phyloP scores from a whole-genome alignment of 441 rosid species.

The Eugenia klotzschiana region DNA sequence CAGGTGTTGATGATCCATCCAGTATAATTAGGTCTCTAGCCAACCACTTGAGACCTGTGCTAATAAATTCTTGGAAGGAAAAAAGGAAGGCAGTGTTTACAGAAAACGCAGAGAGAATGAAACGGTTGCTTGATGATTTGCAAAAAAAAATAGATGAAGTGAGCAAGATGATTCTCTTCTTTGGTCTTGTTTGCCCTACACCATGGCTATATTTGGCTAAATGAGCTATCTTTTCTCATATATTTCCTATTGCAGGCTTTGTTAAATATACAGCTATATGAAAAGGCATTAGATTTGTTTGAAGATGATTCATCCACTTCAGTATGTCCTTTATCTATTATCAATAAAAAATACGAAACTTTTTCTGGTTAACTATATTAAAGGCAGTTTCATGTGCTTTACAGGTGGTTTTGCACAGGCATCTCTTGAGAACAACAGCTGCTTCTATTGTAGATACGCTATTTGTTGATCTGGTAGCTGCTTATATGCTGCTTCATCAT shows the following conservation, averaged over 20 bases:
- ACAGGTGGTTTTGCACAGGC: conserved; percentile 82
- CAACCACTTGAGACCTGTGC: conserved; percentile 69
- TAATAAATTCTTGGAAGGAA: conserved; percentile 59
- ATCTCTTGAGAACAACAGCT: conserved; percentile 75
- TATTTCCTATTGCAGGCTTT: conserved; percentile 43
- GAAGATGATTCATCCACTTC: conserved; percentile 81
- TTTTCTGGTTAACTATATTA: conserved; percentile 9
- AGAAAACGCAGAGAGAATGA: conserved; percentile 77
- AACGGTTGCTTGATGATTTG: conserved; percentile 56
- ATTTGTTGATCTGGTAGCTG: conserved; percentile 57
- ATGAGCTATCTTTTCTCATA: not conserved
- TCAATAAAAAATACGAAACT: not conserved
- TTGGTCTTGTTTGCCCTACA: not conserved
- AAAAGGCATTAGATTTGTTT: conserved; percentile 77
- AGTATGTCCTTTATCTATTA: conserved; percentile 35
- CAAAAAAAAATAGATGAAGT: conserved; percentile 96
- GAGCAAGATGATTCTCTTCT: conserved; percentile 1
- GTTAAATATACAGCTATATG: conserved; percentile 83
- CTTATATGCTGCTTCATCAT: not conserved
- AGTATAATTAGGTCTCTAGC: conserved; percentile 49
- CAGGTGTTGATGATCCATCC: conserved; percentile 56
- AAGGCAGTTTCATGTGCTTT: conserved; percentile 9
- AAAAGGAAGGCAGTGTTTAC: conserved; percentile 73
- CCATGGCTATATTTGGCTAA: not conserved
- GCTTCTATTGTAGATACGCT: conserved; percentile 57